phyloP scores from a whole-genome alignment of 495 filamentous ascomycete species.

The Articulospora tetracladia region DNA sequence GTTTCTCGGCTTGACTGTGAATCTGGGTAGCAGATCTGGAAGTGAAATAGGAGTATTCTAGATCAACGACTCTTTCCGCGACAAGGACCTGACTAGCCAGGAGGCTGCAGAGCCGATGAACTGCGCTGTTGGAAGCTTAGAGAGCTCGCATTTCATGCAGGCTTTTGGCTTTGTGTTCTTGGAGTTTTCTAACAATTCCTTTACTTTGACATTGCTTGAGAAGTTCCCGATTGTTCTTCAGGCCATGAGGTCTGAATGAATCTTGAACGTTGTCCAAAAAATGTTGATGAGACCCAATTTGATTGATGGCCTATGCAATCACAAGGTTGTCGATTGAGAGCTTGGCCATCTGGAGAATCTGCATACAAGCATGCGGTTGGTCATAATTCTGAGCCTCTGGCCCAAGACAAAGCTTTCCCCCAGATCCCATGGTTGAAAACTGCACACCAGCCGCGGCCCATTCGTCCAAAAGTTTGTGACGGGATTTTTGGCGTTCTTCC shows the following conservation, averaged over 20 bases:
- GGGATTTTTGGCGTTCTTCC: conserved; percentile 38
- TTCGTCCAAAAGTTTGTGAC: conserved; percentile 37
- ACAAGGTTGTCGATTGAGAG: conserved; percentile 39
- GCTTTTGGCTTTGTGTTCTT: too few relatives aligned
- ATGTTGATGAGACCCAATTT: too few relatives aligned
- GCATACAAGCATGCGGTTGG: conserved; percentile 30
- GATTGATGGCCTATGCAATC: conserved; percentile 35
- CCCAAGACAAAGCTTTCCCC: conserved; percentile 11
- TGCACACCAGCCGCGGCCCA: conserved; percentile 13
- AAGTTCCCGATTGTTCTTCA: too few relatives aligned
- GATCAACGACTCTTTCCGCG: conserved; percentile 24
- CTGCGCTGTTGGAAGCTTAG: conserved; percentile 26
- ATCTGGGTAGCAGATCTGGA: conserved; percentile 30
- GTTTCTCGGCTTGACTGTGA: too few relatives aligned
- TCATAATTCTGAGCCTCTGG: background rate
- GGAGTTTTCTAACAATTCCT: too few relatives aligned
- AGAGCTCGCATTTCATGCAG: conserved; percentile 27
- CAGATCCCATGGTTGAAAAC: conserved; percentile 8
- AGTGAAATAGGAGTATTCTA: conserved; percentile 27
- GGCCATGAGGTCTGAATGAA: too few relatives aligned
- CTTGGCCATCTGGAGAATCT: conserved; percentile 47
- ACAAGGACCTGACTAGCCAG: conserved; percentile 19
- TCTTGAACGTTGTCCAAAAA: too few relatives aligned
- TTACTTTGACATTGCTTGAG: too few relatives aligned
- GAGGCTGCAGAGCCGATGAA: conserved; percentile 30